Percentiles rank a stretch among this genome's conserved stretches.
Conservation (phyloP, 805 yeast genomes). For the Torulaspora franciscae region DNA sequence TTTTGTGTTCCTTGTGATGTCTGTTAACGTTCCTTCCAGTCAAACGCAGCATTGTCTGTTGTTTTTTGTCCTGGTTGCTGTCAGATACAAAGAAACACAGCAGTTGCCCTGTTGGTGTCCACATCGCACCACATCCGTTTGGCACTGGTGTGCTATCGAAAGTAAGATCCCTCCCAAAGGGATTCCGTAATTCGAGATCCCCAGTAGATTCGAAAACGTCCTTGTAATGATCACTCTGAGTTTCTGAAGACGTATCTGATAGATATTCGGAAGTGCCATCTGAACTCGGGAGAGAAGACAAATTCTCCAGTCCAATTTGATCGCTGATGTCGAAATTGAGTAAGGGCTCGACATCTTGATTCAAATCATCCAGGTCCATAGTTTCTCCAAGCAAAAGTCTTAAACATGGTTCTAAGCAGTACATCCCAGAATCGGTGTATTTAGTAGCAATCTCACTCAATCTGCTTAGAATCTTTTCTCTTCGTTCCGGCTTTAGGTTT, state of each 20-base stretch:
- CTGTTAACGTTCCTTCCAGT: slow-evolving; percentile 28
- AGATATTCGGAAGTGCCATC: slow-evolving; percentile 36
- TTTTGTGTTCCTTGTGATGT: slow-evolving; percentile 8
- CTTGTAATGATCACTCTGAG: slow-evolving; percentile 38
- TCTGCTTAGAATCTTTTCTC: slow-evolving; percentile 46
- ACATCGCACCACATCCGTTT: slow-evolving; percentile 86
- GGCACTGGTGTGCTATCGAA: slow-evolving; percentile 87
- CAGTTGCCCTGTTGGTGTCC: slow-evolving; percentile 74
- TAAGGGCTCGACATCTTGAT: slow-evolving; percentile 38
- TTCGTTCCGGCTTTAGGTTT: slow-evolving; percentile 49
- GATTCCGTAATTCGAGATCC: neutral
- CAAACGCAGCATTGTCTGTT: slow-evolving; percentile 31
- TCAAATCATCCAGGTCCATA: slow-evolving; percentile 41
- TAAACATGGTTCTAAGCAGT: slow-evolving; percentile 76
- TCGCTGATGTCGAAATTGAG: slow-evolving; percentile 32
- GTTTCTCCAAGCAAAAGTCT: slow-evolving; percentile 78
- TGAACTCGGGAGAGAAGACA: slow-evolving; percentile 33
- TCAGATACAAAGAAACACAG: slow-evolving; percentile 77
- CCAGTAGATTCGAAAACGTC: slow-evolving; percentile 21
- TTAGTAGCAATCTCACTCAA: slow-evolving; percentile 52
- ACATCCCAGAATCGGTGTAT: slow-evolving; percentile 53
- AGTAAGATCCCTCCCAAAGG: slow-evolving; percentile 23
- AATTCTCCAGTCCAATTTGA: slow-evolving; percentile 34
- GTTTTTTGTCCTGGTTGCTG: slow-evolving; percentile 38
- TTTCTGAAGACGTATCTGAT: slow-evolving; percentile 38